phyloP scores from a whole-genome alignment of 345 rosid genomes.

The Diplotaxis tenuifolia region DNA sequence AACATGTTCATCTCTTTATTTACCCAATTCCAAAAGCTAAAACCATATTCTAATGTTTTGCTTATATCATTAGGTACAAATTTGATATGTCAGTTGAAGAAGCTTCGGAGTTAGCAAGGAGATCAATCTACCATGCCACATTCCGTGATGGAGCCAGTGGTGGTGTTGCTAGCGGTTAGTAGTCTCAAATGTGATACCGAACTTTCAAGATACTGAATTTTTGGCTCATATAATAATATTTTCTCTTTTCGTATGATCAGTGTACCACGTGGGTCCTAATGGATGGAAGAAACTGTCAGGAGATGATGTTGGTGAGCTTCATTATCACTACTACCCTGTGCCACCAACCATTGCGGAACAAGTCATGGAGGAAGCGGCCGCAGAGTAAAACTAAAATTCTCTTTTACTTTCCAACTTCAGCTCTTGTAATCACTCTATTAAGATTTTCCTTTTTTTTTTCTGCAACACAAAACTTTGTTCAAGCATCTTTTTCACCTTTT shows the following conservation, averaged over 20 bases:
- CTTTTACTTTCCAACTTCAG: slow-evolving; percentile 4
- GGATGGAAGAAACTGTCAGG: slow-evolving; percentile 99
- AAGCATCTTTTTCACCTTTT: not conserved
- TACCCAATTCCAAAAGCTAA: not conserved
- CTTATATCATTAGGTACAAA: slow-evolving; percentile 51
- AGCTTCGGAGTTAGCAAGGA: slow-evolving; percentile 92
- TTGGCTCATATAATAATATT: not conserved
- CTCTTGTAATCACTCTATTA: slow-evolving; percentile 16
- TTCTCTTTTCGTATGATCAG: slow-evolving; percentile 46
- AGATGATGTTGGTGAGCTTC: slow-evolving; percentile 97
- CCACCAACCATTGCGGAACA: slow-evolving; percentile 63
- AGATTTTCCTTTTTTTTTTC: not conserved
- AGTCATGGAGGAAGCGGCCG: slow-evolving; percentile 76
- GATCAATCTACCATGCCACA: slow-evolving; percentile 97
- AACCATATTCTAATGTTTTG: not conserved
- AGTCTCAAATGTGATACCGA: slow-evolving; percentile 1
- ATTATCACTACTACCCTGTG: slow-evolving; percentile 78
- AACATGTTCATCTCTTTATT: not conserved
- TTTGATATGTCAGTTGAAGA: slow-evolving; percentile 84
- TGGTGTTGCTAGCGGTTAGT: slow-evolving; percentile 95
- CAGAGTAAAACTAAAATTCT: not conserved
- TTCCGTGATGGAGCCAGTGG: slow-evolving; percentile 99
- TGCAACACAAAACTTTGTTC: not conserved
- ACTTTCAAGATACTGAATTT: slow-evolving; percentile 4
- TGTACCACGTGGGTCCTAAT: slow-evolving; percentile 83